phyloP scores from a whole-genome alignment of 2,329 filamentous ascomycete species.

The Cladophialophora chaetospira region DNA sequence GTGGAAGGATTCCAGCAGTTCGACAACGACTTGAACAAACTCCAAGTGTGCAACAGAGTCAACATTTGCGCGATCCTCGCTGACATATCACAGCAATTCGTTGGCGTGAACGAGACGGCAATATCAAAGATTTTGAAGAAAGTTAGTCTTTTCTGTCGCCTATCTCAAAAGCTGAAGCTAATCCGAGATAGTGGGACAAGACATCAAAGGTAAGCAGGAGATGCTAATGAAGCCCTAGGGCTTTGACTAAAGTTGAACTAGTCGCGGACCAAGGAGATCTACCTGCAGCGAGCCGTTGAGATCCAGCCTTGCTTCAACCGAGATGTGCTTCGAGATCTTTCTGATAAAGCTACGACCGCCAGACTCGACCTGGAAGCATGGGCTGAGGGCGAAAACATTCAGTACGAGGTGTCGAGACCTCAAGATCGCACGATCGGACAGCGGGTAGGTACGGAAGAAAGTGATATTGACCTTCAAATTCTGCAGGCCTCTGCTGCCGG shows the following conservation, averaged over 20 bases:
- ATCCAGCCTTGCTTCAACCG: constrained; percentile 98
- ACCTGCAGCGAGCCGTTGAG: constrained; percentile 92
- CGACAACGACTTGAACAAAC: constrained; percentile 92
- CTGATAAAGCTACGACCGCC: constrained; percentile 95
- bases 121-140: constrained; percentile 99
- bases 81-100: constrained; percentile 70
- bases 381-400: constrained; percentile 94
- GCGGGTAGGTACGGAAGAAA: constrained; percentile 71
- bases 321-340: constrained; percentile 92
- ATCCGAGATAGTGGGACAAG: constrained; percentile 79
- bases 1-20: constrained; percentile 98
- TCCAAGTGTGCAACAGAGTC: constrained; percentile 58
- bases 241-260: constrained; percentile 43
- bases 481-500: constrained; percentile 83
- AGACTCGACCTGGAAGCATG: constrained; percentile 92
- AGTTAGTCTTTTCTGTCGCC: constrained; percentile 46
- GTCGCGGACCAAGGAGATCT: constrained; percentile 96
- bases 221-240: constrained; percentile 18
- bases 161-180: constrained; percentile 33
- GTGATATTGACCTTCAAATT: constrained; percentile 84
- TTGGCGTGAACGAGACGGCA: constrained; percentile 95
- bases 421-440: constrained; percentile 44
- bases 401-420: constrained; percentile 63
- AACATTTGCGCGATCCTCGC: neutral
- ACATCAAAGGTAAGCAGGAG: constrained; percentile 74